phyloP scores from a whole-genome alignment of 345 rosid species.

The Sisymbrium altissimum region DNA sequence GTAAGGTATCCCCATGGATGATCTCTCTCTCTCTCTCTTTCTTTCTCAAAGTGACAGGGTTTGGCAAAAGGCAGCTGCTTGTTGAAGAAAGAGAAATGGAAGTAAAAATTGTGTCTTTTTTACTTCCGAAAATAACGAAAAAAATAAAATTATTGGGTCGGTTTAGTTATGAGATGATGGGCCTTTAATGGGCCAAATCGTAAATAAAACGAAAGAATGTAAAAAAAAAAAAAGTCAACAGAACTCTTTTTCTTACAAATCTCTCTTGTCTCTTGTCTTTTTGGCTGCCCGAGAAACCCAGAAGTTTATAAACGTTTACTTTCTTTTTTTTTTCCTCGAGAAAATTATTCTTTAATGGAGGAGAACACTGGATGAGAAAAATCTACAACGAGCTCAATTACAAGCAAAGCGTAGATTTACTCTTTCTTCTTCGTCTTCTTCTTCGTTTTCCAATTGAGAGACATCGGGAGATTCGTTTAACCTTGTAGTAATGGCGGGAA shows the following conservation, averaged over 20 bases:
- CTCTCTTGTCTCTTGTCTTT: neutral
- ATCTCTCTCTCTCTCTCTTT: slow-evolving; percentile 28
- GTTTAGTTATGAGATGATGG: neutral
- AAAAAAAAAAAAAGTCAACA: slow-evolving; percentile 12
- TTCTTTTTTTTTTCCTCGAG: slow-evolving; percentile 21
- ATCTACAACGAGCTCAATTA: neutral
- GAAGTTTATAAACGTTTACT: slow-evolving; percentile 10
- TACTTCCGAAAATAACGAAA: slow-evolving; percentile 10
- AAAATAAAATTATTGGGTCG: slow-evolving; percentile 9
- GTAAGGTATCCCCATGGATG: slow-evolving; percentile 36
- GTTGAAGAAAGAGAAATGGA: slow-evolving; percentile 19
- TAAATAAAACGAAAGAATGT: neutral
- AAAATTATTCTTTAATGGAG: neutral
- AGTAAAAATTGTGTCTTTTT: neutral
- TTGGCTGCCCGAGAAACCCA: slow-evolving; percentile 16
- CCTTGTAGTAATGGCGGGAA: slow-evolving; percentile 66
- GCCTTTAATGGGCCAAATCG: neutral
- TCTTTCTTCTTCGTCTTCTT: neutral
- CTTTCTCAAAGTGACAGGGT: slow-evolving; percentile 35
- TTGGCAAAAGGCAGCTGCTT: slow-evolving; percentile 44
- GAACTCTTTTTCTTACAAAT: neutral
- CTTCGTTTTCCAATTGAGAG: neutral
- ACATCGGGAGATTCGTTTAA: slow-evolving; percentile 8
- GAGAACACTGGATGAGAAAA: neutral
- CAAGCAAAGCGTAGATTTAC: neutral